phyloP scores from a whole-genome alignment of 768 basidiomycete genomes.

The Scleroderma bovista region DNA sequence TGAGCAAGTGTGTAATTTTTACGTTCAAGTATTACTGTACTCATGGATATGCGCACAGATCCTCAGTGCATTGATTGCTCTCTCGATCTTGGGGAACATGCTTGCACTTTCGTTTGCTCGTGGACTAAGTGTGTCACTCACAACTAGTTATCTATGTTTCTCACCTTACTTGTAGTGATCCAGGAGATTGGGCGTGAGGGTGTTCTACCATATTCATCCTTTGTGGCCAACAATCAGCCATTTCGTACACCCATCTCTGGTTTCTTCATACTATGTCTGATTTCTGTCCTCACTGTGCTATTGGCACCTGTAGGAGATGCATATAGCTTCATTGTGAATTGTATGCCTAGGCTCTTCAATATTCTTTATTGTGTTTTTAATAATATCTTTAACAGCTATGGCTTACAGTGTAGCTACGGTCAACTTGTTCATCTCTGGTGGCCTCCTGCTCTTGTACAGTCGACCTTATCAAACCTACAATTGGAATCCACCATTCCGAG shows the following conservation, averaged over 20 bases:
- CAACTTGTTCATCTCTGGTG: slow-evolving; percentile 55
- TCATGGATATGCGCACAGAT: slow-evolving; percentile 36
- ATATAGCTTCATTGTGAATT: slow-evolving; percentile 63
- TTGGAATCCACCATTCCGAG: slow-evolving; percentile 65
- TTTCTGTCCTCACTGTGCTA: slow-evolving; percentile 51
- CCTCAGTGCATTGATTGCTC: slow-evolving; percentile 55
- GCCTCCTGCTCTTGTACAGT: slow-evolving; percentile 57
- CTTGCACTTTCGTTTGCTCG: slow-evolving; percentile 60
- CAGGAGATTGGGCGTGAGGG: slow-evolving; percentile 74
- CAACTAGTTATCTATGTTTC: slow-evolving; percentile 4
- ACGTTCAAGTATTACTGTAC: not conserved
- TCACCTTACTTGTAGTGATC: slow-evolving; percentile 4
- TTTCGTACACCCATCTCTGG: slow-evolving; percentile 64
- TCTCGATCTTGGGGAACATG: slow-evolving; percentile 62
- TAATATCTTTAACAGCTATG: slow-evolving; percentile 34
- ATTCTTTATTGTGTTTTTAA: not conserved
- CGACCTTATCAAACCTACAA: slow-evolving; percentile 35
- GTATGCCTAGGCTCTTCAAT: slow-evolving; percentile 34
- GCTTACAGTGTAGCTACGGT: slow-evolving; percentile 55
- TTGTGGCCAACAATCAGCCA: slow-evolving; percentile 68
- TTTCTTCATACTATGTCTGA: slow-evolving; percentile 54
- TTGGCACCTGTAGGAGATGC: slow-evolving; percentile 67
- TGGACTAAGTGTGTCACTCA: slow-evolving; percentile 45
- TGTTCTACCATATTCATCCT: slow-evolving; percentile 55
- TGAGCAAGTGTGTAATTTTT: slow-evolving; percentile 42